Base-by-base conservation (phyloP, 139 green algal species). In the Chlamydomonas sphaeroides region DNA sequence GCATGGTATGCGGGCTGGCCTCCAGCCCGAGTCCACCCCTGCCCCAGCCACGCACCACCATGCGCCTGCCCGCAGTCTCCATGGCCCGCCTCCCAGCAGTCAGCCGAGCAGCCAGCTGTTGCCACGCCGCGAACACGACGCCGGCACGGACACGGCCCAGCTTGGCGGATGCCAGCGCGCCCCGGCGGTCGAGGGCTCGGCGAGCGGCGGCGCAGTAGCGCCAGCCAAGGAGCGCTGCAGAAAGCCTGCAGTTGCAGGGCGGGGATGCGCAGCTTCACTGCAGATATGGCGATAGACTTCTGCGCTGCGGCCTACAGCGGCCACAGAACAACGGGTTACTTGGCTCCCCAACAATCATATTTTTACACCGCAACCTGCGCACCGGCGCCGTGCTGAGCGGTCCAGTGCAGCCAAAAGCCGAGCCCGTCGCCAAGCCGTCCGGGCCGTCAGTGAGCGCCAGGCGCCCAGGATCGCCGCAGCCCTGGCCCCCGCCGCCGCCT, bases 91-190 rank as follows among this genome's bases (percentile, higher is more conserved):
- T 33, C 3, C 15, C 65, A 1, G 18, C 35, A 17, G 17, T 5
- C 4, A 80, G 17, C 26, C 38, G 72, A 21, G 56, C 57, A 26
- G 72, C 57, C 28, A 69, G 1, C 14, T 68, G 36, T 10, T 18
- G 57, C 72, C 72, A 80, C 36, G 28, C 39, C 26, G 3, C 41
- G 51, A 71, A 28, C 7, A 38, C n/a, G 26, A 41, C 26, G 4
- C 4, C 74, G 41, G 65, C n/a, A 23, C 74, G 61, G 61, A 72
- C 32, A 28, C 74, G 74, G n/a, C 36, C 41, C n/a, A 81, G 18
- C 21, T n/a, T 33, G n/a, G 18, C 28, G 7, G 5, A 1, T 3
- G 32, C 36, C 72, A 80, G 72, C 56, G 72, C 56, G 11, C 0
- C 30, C 28, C 72, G 72, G 56, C 72, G 56, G 14, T 2, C 8